Evolutionary conservation across 371 early-diverging fungal genomes (phyloP).

Genomic region (Rhizopus delemar): DNA sequence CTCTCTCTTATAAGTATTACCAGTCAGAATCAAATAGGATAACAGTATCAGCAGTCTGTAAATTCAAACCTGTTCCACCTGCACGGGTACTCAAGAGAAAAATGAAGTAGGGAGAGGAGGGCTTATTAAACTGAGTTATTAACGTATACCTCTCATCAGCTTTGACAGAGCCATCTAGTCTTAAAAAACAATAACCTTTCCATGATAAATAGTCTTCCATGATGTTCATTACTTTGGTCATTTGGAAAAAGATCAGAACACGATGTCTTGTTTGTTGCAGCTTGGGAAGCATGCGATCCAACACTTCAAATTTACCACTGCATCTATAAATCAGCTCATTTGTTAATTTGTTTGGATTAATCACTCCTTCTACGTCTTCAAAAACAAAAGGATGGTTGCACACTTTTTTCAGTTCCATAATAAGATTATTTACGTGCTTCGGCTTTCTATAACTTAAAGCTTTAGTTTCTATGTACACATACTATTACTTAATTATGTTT

Average conservation of each 20-base stretch:
- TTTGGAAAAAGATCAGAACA: constrained; percentile 98
- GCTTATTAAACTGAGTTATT: constrained; percentile 84
- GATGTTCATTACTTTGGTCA: constrained; percentile 98
- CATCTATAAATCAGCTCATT: constrained; percentile 72
- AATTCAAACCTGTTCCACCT: constrained; percentile 98
- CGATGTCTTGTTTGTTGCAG: constrained; percentile 86
- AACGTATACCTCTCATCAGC: constrained; percentile 85
- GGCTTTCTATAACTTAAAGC: constrained; percentile 43
- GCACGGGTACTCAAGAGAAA: constrained; percentile 99
- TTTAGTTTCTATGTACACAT: constrained; percentile 46
- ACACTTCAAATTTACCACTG: constrained; percentile 97
- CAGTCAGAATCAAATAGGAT: constrained; percentile 99
- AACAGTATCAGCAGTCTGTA: constrained; percentile 99
- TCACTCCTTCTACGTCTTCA: constrained; percentile 87
- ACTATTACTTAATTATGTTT: neutral
- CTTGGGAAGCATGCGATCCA: constrained; percentile 96
- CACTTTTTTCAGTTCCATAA: constrained; percentile 99
- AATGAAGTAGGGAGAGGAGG: constrained; percentile 83
- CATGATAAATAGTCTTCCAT: constrained; percentile 93
- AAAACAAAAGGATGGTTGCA: constrained; percentile 99
- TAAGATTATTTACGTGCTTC: constrained; percentile 90
- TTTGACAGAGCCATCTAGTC: constrained; percentile 97
- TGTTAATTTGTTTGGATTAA: constrained; percentile 65
- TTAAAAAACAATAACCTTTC: constrained; percentile 79
- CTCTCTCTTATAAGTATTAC: constrained; percentile 24